Evolutionary conservation across 2,329 filamentous ascomycete genomes (phyloP), one percentile per base, ranked within the genome.

Genomic region (Pseudocercospora crystallina): DNA sequence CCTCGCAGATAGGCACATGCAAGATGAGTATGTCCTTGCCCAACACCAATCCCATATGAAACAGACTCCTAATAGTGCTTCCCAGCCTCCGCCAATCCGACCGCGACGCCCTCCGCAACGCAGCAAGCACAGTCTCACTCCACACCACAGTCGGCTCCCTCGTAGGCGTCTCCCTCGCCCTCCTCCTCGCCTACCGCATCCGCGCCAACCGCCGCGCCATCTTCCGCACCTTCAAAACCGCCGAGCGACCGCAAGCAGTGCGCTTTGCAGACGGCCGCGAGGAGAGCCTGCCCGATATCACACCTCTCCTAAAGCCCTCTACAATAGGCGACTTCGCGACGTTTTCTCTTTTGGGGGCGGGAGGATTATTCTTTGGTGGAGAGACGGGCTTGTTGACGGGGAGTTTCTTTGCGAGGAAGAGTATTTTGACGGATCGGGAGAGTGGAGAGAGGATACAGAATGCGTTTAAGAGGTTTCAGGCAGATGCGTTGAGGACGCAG

Each of bases 341-440:
- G 0, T 86, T 84, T 61, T 78, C 80, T 54, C 79, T 87, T 62
- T 83, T 86, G 40, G 77, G 78, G 0, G 63, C 79, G 0, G 83
- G 82, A 11, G 83, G 84, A 0, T 64, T 86, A 5, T 82, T 87
- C 54, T 56, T 87, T 5, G 83, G 83, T 7, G 84, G 84, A 7
- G 84, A 87, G 69, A 68, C 77, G 10, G 84, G 84, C 0, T 69
- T 86, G 40, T 56, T 86, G 50, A 77, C 76, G 0, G 84, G 85
- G 0, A 76, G 76, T 1, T 74, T 75, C 40, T 75, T 76, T 3
- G 83, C 81, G 2, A 73, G 76, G 30, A 72, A 78, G 33, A 71
- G 71, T 1, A 79, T 87, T 46, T 73, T 71, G 1, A 66, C 66
- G 20, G 80, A 87, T 59, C 75, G 80, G 0, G 80, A 79, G 48